These are phyloP conservation scores for Pyronema omphalodes DNA, from an alignment of 495 filamentous ascomycete species.

Conservation along the genomic window DNA sequence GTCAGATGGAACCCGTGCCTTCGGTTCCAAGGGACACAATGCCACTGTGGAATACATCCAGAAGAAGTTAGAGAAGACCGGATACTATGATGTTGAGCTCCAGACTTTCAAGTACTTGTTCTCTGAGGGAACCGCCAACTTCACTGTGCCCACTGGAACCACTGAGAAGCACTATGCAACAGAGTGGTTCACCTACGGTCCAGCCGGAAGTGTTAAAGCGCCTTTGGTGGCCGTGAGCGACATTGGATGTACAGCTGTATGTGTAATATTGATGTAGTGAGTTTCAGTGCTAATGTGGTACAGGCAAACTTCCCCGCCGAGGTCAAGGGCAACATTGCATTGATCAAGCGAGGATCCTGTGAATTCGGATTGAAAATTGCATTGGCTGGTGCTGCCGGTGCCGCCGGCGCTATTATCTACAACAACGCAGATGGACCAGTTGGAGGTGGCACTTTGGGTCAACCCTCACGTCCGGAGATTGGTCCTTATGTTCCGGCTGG, in stretches of 20 bases:
- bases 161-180: constrained; percentile 21
- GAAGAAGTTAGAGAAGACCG: constrained; percentile 26
- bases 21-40: constrained; percentile 43
- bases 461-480: constrained; percentile 27
- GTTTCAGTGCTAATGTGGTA: neutral
- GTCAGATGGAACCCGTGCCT: constrained; percentile 35
- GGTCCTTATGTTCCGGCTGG: constrained; percentile 34
- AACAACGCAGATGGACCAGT: constrained; percentile 41
- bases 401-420: constrained; percentile 42
- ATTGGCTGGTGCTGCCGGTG: constrained; percentile 40
- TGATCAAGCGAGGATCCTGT: constrained; percentile 45
- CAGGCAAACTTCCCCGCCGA: constrained; percentile 37
- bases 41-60: constrained; percentile 46
- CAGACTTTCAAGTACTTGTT: constrained; percentile 35
- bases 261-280: constrained; percentile 14
- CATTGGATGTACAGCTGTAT: constrained; percentile 33
- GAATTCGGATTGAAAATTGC: constrained; percentile 41
- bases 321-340: constrained; percentile 38
- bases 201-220: constrained; percentile 31
- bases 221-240: constrained; percentile 33
- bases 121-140: constrained; percentile 26
- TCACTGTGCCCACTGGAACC: constrained; percentile 18
- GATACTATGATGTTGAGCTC: constrained; percentile 43
- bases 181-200: constrained; percentile 30
- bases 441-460: constrained; percentile 38